These are phyloP conservation scores for Vachellia collinsii DNA, from an alignment of 306 rosid species.

Conservation along the genomic window DNA sequence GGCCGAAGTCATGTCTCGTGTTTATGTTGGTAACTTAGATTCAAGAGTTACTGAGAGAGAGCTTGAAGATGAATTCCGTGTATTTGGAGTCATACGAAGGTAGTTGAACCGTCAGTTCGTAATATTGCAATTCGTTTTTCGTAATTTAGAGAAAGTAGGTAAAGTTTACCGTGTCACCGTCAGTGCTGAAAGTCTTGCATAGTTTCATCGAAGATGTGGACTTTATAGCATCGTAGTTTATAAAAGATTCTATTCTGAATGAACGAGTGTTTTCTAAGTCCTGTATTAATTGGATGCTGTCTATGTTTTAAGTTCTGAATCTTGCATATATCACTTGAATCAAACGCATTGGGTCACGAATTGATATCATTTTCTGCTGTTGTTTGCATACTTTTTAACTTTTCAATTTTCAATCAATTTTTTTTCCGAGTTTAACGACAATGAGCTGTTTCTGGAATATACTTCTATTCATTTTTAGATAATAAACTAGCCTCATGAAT, in stretches of 20 bases:
- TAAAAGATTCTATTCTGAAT: not conserved
- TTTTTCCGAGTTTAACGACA: not conserved
- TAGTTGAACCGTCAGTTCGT: conserved; percentile 27
- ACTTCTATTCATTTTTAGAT: not conserved
- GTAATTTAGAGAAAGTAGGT: not conserved
- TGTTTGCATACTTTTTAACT: not conserved
- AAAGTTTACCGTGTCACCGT: not conserved
- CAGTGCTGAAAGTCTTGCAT: not conserved
- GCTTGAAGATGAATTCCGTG: conserved; percentile 95
- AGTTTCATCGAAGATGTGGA: not conserved
- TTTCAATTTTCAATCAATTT: not conserved
- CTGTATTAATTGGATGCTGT: not conserved
- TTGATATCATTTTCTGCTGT: not conserved
- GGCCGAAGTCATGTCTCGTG: conserved; percentile 77
- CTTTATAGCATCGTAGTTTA: not conserved
- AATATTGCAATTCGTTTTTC: not conserved
- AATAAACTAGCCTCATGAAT: not conserved
- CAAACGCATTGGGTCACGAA: not conserved
- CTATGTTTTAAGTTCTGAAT: not conserved
- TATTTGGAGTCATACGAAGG: conserved; percentile 94
- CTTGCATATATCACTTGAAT: not conserved
- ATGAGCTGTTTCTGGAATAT: conserved; percentile 4
- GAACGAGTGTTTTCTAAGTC: not conserved
- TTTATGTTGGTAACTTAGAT: conserved; percentile 91
- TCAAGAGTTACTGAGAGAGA: conserved; percentile 93